Evolutionary conservation across 176 grass and related monocot genomes (phyloP).

Genomic region (Canna indica): DNA sequence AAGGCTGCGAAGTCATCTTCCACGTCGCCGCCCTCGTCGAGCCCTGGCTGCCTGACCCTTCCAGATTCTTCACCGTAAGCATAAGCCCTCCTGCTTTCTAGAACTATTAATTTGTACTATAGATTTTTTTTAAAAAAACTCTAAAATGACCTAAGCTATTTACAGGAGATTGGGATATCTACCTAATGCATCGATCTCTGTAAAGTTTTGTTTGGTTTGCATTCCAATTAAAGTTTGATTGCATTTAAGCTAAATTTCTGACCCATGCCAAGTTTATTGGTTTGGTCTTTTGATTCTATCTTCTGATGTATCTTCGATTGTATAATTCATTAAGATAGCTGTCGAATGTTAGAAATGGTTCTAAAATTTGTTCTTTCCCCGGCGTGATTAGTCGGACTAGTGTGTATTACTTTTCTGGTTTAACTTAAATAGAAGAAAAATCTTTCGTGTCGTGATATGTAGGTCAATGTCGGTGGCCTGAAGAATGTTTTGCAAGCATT

Average conservation of each 20-base stretch:
- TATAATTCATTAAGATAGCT: not conserved
- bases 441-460: not conserved
- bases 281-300: no score
- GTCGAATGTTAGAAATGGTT: not conserved
- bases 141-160: not conserved
- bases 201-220: not conserved
- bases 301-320: not conserved
- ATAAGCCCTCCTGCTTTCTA: not conserved
- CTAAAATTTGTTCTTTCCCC: not conserved
- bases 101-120: not conserved
- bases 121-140: no score
- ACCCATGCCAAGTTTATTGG: no score
- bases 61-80: slow-evolving; percentile 42
- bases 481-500: slow-evolving; percentile 64
- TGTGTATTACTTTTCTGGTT: not conserved
- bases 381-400: not conserved
- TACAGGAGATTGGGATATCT: not conserved
- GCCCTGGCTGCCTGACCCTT: slow-evolving; percentile 80
- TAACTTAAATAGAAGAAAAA: not conserved
- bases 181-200: not conserved
- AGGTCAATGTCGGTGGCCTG: slow-evolving; percentile 90
- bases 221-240: not conserved
- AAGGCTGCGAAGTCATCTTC: slow-evolving; percentile 54
- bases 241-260: no score
- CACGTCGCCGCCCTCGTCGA: slow-evolving; percentile 71